phyloP scores from a whole-genome alignment of 495 filamentous ascomycete genomes.

The Melanomma pulvis-pyrius region DNA sequence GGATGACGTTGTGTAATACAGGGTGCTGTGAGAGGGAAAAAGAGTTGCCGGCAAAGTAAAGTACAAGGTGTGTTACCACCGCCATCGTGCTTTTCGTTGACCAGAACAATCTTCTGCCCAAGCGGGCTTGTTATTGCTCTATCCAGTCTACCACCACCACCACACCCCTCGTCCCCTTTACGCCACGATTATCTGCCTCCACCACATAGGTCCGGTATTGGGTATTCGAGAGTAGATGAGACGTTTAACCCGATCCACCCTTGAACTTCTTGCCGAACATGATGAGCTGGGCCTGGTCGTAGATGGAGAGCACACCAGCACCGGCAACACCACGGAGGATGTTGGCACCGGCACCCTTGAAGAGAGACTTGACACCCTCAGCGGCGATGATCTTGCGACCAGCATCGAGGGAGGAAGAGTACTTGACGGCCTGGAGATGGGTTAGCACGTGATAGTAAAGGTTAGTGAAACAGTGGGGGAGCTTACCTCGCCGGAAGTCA shows the following conservation, averaged over 20 bases:
- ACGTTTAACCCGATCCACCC: constrained; percentile 76
- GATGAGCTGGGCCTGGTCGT: constrained; percentile 97
- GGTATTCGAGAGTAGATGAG: constrained; percentile 34
- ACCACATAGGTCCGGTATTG: constrained; percentile 20
- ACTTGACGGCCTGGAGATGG: constrained; percentile 87
- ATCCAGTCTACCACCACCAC: constrained; percentile 36
- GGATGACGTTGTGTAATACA: constrained; percentile 44
- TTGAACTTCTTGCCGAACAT: constrained; percentile 99
- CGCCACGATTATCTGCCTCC: constrained; percentile 34
- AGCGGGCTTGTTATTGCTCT: constrained; percentile 37
- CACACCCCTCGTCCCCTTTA: constrained; percentile 32
- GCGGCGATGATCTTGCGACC: constrained; percentile 92
- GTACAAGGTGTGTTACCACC: constrained; percentile 52
- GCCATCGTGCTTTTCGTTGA: constrained; percentile 40
- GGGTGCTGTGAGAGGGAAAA: constrained; percentile 45
- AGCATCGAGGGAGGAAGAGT: constrained; percentile 92
- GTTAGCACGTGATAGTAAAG: constrained; percentile 23
- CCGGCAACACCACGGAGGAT: constrained; percentile 99
- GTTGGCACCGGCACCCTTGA: constrained; percentile 99
- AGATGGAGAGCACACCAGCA: constrained; percentile 99
- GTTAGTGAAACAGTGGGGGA: background rate
- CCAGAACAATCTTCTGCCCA: constrained; percentile 51
- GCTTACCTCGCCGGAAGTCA: constrained; percentile 83
- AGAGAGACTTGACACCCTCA: constrained; percentile 96
- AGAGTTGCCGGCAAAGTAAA: constrained; percentile 58